Conservation (phyloP, 2,329 filamentous ascomycete genomes). For the Paecilomyces dactylethromorphus region DNA sequence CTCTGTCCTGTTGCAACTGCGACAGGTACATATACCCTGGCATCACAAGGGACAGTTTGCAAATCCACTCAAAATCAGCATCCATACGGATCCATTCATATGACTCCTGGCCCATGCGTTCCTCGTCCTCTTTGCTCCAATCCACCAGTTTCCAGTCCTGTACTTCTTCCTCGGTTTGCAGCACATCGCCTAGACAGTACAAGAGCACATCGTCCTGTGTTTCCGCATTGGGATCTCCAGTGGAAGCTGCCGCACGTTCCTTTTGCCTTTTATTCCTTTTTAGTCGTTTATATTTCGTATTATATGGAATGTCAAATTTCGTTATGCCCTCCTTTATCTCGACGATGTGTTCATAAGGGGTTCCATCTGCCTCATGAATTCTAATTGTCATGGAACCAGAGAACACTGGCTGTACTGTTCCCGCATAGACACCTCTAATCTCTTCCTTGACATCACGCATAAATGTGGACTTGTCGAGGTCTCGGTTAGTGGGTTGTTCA, state of each 20-base stretch:
- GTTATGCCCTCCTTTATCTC: constrained; percentile 84
- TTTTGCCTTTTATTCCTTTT: constrained; percentile 81
- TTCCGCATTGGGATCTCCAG: constrained; percentile 57
- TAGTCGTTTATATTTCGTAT: constrained; percentile 96
- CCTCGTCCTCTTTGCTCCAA: constrained; percentile 83
- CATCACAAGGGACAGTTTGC: constrained; percentile 73
- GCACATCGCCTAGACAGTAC: constrained; percentile 86
- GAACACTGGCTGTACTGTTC: constrained; percentile 70
- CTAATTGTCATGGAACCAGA: constrained; percentile 96
- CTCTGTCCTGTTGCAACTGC: constrained; percentile 91
- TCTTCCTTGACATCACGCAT: constrained; percentile 79
- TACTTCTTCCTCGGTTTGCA: constrained; percentile 75
- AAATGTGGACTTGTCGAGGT: constrained; percentile 68
- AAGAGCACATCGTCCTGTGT: constrained; percentile 74
- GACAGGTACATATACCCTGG: constrained; percentile 97
- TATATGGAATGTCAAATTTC: constrained; percentile 93
- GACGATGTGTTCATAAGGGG: constrained; percentile 95
- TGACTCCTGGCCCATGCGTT: constrained; percentile 87
- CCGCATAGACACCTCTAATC: constrained; percentile 60
- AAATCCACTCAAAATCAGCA: constrained; percentile 97
- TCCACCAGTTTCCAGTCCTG: constrained; percentile 78
- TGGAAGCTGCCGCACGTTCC: constrained; percentile 62
- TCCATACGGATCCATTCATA: constrained; percentile 99
- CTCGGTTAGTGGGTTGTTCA: constrained; percentile 48
- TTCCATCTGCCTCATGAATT: constrained; percentile 96